Evolutionary conservation across 2,329 filamentous ascomycete species (phyloP).

Genomic region (Talaromyces verruculosus): DNA sequence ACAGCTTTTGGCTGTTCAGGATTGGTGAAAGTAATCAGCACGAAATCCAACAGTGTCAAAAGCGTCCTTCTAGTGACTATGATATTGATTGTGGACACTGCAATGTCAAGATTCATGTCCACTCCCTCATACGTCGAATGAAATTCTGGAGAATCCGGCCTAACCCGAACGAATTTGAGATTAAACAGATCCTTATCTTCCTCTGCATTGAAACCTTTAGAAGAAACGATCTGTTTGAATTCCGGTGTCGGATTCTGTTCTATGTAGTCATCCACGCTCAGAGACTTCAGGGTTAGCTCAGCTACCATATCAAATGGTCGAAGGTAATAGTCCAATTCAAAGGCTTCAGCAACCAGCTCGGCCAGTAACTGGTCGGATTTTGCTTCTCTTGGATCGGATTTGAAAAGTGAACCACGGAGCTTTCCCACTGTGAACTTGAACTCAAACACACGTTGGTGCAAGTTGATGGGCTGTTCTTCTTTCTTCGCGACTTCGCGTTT

Average conservation of each 20-base stretch:
- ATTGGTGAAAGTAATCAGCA: slow-evolving; percentile 84
- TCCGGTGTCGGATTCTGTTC: slow-evolving; percentile 80
- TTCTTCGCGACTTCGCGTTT: slow-evolving; percentile 57
- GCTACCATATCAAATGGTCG: slow-evolving; percentile 90
- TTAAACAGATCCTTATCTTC: slow-evolving; percentile 79
- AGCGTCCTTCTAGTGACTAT: slow-evolving; percentile 92
- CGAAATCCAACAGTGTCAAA: slow-evolving; percentile 88
- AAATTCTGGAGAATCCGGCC: slow-evolving; percentile 88
- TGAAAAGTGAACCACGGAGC: slow-evolving; percentile 87
- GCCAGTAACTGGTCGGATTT: slow-evolving; percentile 80
- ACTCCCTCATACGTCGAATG: slow-evolving; percentile 88
- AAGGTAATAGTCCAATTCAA: slow-evolving; percentile 83
- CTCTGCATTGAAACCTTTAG: slow-evolving; percentile 68
- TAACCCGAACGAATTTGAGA: slow-evolving; percentile 87
- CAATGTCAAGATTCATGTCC: slow-evolving; percentile 86
- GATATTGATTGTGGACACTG: slow-evolving; percentile 92
- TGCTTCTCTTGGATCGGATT: slow-evolving; percentile 74
- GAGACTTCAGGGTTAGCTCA: slow-evolving; percentile 80
- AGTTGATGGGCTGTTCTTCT: slow-evolving; percentile 58
- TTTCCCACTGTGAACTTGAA: slow-evolving; percentile 96
- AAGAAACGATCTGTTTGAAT: slow-evolving; percentile 97
- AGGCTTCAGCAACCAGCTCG: slow-evolving; percentile 85
- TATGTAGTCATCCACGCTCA: slow-evolving; percentile 93
- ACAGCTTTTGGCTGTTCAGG: slow-evolving; percentile 51
- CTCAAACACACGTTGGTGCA: slow-evolving; percentile 90